Conservation (phyloP, 139 green algal genomes). For the Chlamydomonas schloesseri region DNA sequence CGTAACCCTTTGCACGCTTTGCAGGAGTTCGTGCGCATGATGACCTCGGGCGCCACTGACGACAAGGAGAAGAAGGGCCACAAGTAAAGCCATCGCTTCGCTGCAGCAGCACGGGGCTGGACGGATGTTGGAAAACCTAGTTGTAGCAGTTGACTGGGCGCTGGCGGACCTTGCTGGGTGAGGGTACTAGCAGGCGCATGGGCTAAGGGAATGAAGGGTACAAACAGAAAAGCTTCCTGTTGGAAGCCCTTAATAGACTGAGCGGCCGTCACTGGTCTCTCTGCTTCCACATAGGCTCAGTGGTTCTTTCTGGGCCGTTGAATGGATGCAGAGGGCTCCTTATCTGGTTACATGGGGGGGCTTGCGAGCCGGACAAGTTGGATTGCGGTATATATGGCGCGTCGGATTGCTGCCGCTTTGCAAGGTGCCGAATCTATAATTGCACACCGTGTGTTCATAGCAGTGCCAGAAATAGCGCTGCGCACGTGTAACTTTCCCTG, state of each 20-base stretch:
- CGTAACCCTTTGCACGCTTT: neutral
- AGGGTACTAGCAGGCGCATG: no score
- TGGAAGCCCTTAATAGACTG: no score
- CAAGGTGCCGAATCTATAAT: constrained; percentile 4
- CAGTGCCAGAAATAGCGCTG: neutral
- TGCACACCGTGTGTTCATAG: neutral
- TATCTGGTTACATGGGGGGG: neutral
- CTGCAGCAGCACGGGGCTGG: neutral
- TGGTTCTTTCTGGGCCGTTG: neutral
- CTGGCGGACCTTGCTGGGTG: no score
- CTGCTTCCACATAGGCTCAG: no score
- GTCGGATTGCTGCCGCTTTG: neutral
- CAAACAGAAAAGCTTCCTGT: no score
- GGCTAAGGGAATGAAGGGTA: no score
- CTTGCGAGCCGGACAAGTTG: neutral
- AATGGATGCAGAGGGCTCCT: neutral
- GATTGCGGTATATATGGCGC: constrained; percentile 2
- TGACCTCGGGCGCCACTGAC: neutral
- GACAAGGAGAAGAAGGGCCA: neutral
- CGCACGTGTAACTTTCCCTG: no score
- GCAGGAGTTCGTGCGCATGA: constrained; percentile 38
- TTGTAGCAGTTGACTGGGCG: neutral
- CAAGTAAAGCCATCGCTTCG: neutral
- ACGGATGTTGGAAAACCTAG: neutral
- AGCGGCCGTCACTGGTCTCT: no score